Conservation (phyloP, 2,329 filamentous ascomycete species). For the Pseudocercospora pini-densiflorae region DNA sequence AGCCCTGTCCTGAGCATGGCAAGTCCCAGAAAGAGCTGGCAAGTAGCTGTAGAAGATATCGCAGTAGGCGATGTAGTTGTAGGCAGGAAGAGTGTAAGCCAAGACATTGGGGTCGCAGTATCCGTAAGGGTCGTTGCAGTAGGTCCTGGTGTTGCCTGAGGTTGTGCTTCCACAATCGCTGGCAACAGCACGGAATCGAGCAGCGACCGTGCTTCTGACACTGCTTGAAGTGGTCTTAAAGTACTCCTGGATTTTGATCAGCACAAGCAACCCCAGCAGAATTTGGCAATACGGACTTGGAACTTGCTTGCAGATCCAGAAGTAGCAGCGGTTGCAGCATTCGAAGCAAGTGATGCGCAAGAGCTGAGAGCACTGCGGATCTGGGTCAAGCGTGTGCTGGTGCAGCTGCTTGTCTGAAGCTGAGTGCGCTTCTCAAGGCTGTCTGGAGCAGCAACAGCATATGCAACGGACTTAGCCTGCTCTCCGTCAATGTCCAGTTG, state of each 20-base stretch:
- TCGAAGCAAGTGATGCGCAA: slow-evolving; percentile 10
- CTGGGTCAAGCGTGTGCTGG: slow-evolving; percentile 9
- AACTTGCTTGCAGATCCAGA: slow-evolving; percentile 16
- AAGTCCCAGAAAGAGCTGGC: slow-evolving; percentile 54
- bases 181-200: slow-evolving; percentile 58
- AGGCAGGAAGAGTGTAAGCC: slow-evolving; percentile 60
- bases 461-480: slow-evolving; percentile 56
- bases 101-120: slow-evolving; percentile 59
- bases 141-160: slow-evolving; percentile 56
- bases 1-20: slow-evolving; percentile 68
- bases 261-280: background rate
- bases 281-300: background rate
- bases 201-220: slow-evolving; percentile 56
- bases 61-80: slow-evolving; percentile 64
- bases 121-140: slow-evolving; percentile 63
- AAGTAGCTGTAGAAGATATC: slow-evolving; percentile 63
- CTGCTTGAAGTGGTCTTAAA: slow-evolving; percentile 62
- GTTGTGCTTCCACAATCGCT: slow-evolving; percentile 60
- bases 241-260: slow-evolving; percentile 24
- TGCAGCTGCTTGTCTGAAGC: slow-evolving; percentile 12
- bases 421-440: slow-evolving; percentile 11
- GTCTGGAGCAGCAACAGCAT: slow-evolving; percentile 43
- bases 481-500: slow-evolving; percentile 61
- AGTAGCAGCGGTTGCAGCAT: slow-evolving; percentile 13
- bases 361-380: slow-evolving; percentile 16